Evolutionary conservation across 2,329 filamentous ascomycete species (phyloP).

Genomic region (Hypoxylon sp.): DNA sequence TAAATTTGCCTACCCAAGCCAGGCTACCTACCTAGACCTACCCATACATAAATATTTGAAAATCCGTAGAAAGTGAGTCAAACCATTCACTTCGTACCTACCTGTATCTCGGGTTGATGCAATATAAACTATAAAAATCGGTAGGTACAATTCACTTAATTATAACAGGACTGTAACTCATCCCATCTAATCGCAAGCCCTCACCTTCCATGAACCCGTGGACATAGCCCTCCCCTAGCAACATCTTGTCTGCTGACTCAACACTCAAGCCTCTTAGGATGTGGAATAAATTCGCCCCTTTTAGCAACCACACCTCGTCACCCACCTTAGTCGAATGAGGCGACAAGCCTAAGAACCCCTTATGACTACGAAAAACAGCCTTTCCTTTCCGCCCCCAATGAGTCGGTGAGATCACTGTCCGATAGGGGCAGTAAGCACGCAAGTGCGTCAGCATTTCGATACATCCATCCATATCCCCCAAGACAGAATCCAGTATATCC

Average conservation of each 20-base stretch:
- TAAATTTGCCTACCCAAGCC: no score
- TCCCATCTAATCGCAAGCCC: constrained; percentile 22
- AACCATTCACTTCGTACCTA: no score
- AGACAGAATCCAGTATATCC: constrained; percentile 12
- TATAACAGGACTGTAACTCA: constrained; percentile 14
- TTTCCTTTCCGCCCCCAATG: constrained; percentile 32
- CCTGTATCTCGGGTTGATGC: no score
- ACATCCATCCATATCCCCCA: constrained; percentile 26
- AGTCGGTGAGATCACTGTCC: constrained; percentile 36
- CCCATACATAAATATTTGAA: no score
- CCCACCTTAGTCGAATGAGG: constrained; percentile 28
- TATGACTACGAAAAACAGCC: constrained; percentile 25
- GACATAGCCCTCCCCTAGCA: constrained; percentile 38
- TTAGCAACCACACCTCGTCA: constrained; percentile 38
- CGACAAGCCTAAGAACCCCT: constrained; percentile 29
- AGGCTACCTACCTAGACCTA: no score
- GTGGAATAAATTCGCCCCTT: constrained; percentile 33
- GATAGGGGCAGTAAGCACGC: constrained; percentile 13
- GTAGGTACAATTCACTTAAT: constrained; percentile 1
- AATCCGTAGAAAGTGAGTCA: no score
- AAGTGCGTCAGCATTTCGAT: constrained; percentile 24
- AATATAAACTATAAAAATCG: neutral
- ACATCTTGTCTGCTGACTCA: constrained; percentile 4
- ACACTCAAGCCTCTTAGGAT: constrained; percentile 8
- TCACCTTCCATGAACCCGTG: constrained; percentile 41